phyloP scores from a whole-genome alignment of 352 stramenopile species.

The Globisporangium uncinulatum region DNA sequence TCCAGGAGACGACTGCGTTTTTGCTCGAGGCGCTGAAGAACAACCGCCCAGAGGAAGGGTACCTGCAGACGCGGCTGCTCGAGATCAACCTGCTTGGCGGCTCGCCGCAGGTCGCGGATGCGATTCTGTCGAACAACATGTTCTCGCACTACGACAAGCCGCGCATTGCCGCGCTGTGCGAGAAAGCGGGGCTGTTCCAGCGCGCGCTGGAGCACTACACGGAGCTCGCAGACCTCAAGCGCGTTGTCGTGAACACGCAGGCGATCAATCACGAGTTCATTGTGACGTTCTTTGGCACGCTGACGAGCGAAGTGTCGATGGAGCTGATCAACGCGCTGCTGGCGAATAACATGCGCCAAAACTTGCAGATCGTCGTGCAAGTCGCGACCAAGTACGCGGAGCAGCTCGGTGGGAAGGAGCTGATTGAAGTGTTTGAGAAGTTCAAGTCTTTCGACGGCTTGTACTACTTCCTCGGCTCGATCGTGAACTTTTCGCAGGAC shows the following conservation, averaged over 20 bases:
- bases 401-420: slow-evolving; percentile 89
- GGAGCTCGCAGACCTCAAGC: slow-evolving; percentile 97
- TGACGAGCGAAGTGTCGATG: slow-evolving; percentile 97
- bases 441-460: slow-evolving; percentile 97
- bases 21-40: slow-evolving; percentile 98
- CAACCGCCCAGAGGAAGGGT: slow-evolving; percentile 98
- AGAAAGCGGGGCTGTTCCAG: slow-evolving; percentile 98
- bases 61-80: slow-evolving; percentile 99
- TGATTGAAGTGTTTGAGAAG: slow-evolving; percentile 99
- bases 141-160: slow-evolving; percentile 98
- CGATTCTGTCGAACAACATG: slow-evolving; percentile 99
- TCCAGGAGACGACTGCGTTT: slow-evolving; percentile 99
- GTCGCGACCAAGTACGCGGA: slow-evolving; percentile 94
- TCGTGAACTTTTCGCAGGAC: slow-evolving; percentile 99
- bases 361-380: slow-evolving; percentile 99
- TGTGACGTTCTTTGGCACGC: slow-evolving; percentile 98
- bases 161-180: slow-evolving; percentile 97
- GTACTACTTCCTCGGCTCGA: slow-evolving; percentile 99
- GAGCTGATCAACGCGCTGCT: slow-evolving; percentile 98
- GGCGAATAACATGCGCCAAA: slow-evolving; percentile 95
- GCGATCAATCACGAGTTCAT: slow-evolving; percentile 97
- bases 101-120: slow-evolving; percentile 98
- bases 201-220: slow-evolving; percentile 99
- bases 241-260: slow-evolving; percentile 90
- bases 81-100: slow-evolving; percentile 99